phyloP scores from a whole-genome alignment of 2,329 filamentous ascomycete genomes.

The Lomentospora prolificans region DNA sequence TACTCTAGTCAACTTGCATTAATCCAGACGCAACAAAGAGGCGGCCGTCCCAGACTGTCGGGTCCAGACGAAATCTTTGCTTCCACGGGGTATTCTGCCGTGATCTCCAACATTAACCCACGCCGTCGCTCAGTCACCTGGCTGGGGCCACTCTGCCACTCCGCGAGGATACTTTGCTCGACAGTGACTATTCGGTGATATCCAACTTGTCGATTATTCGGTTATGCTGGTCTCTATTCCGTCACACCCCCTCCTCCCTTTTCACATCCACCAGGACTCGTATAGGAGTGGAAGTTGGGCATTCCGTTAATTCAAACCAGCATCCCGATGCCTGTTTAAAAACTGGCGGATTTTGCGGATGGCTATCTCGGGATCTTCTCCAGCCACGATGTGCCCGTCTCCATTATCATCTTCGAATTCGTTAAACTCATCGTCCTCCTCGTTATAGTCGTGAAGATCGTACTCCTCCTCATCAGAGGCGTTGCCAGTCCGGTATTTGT shows the following conservation, averaged over 20 bases:
- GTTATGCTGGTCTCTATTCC: no score
- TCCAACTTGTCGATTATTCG: no score
- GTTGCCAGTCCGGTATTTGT: conserved; percentile 38
- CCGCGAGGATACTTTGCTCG: no score
- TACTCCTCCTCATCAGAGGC: conserved; percentile 29
- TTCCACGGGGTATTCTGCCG: background rate
- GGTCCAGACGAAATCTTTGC: background rate
- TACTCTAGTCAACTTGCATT: background rate
- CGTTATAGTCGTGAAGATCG: conserved; percentile 46
- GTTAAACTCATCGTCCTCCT: conserved; percentile 43
- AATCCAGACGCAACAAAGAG: background rate
- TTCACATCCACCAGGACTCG: background rate
- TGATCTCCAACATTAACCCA: background rate
- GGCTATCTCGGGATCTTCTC: conserved; percentile 23
- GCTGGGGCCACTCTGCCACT: no score
- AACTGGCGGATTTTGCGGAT: conserved; percentile 16
- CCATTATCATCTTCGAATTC: conserved; percentile 25
- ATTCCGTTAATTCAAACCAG: background rate
- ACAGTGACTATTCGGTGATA: no score
- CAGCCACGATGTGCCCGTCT: conserved; percentile 27
- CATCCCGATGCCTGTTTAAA: conserved; percentile 10
- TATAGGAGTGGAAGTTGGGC: background rate
- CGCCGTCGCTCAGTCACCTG: background rate
- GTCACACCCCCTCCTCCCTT: background rate
- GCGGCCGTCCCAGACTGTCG: conserved; percentile 3